These are phyloP conservation scores for Vaccinium vitisidaea DNA, from an alignment of 148 eudicot genomes.

Conservation along the genomic window DNA sequence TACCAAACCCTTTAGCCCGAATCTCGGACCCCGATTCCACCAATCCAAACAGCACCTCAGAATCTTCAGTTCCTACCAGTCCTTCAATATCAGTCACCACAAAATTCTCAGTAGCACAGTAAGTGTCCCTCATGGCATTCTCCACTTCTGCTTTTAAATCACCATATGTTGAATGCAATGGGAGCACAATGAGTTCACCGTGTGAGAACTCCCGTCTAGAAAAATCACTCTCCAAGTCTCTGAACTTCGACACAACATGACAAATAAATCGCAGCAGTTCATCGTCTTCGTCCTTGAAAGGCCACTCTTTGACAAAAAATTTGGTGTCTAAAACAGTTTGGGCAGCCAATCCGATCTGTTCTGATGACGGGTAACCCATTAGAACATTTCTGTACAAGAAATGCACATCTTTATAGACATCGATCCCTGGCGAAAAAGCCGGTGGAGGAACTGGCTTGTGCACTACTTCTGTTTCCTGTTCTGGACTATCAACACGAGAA, in stretches of 20 bases:
- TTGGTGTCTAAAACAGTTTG: slow-evolving; percentile 65
- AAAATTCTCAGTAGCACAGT: slow-evolving; percentile 42
- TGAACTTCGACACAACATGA: slow-evolving; percentile 34
- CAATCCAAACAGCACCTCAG: slow-evolving; percentile 60
- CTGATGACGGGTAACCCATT: slow-evolving; percentile 33
- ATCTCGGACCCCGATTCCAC: slow-evolving; percentile 63
- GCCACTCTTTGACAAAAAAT: slow-evolving; percentile 73
- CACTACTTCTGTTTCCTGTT: slow-evolving; percentile 22
- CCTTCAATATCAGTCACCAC: slow-evolving; percentile 41
- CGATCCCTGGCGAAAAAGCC: slow-evolving; percentile 24
- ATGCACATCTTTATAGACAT: slow-evolving; percentile 45
- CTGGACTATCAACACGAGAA: slow-evolving; percentile 13
- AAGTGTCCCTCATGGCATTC: slow-evolving; percentile 68
- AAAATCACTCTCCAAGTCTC: slow-evolving; percentile 27
- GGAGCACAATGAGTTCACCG: slow-evolving; percentile 52
- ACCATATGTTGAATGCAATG: slow-evolving; percentile 56
- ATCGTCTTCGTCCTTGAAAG: slow-evolving; percentile 54
- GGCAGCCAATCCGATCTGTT: slow-evolving; percentile 36
- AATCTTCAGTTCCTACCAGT: slow-evolving; percentile 37
- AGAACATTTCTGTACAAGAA: slow-evolving; percentile 46
- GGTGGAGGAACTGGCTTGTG: slow-evolving; percentile 6
- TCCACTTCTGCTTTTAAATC: slow-evolving; percentile 54
- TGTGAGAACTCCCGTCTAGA: slow-evolving; percentile 22
- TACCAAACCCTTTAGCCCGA: slow-evolving; percentile 41
- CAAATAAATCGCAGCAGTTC: slow-evolving; percentile 61